A percentile compares a stretch with the other conserved stretches of the same genome.
Conservation (phyloP, 2,329 filamentous ascomycete genomes). For the Phialocephala sp. region DNA sequence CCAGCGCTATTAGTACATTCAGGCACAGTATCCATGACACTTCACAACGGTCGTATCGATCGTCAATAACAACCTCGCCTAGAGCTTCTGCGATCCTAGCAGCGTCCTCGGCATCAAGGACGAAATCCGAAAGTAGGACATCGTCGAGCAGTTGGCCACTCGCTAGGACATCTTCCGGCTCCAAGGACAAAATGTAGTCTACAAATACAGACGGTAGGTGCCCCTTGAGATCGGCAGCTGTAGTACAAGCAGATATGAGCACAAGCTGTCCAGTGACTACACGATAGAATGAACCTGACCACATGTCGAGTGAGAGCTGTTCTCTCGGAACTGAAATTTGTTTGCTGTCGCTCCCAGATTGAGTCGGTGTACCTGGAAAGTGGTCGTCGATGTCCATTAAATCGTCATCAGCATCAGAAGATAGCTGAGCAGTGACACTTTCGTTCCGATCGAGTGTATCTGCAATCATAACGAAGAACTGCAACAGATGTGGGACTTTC, state of each 20-base stretch:
- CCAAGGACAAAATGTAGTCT: constrained; percentile 54
- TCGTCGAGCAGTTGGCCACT: constrained; percentile 57
- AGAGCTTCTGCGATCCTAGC: constrained; percentile 55
- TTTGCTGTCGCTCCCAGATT: constrained; percentile 46
- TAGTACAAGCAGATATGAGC: constrained; percentile 34
- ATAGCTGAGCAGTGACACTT: neutral
- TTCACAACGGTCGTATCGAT: constrained; percentile 75
- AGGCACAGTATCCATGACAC: constrained; percentile 71
- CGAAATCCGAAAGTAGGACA: constrained; percentile 59
- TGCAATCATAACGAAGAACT: constrained; percentile 36
- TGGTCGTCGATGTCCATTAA: constrained; percentile 71
- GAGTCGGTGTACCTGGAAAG: constrained; percentile 65
- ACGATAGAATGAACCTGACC: constrained; percentile 36
- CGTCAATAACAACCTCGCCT: constrained; percentile 57
- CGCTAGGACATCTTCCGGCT: constrained; percentile 59
- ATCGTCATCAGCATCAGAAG: constrained; percentile 48
- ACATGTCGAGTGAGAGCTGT: constrained; percentile 36
- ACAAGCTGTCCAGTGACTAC: constrained; percentile 33
- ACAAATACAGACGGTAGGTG: constrained; percentile 58
- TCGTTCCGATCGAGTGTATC: constrained; percentile 31
- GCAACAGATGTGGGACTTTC: constrained; percentile 33
- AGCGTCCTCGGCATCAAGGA: constrained; percentile 54
- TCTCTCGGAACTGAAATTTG: constrained; percentile 50
- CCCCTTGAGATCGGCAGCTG: constrained; percentile 41
- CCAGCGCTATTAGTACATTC: constrained; percentile 63